Evolutionary conservation across 176 grass and related monocot genomes (phyloP).

Genomic region (Carex scoparia): DNA sequence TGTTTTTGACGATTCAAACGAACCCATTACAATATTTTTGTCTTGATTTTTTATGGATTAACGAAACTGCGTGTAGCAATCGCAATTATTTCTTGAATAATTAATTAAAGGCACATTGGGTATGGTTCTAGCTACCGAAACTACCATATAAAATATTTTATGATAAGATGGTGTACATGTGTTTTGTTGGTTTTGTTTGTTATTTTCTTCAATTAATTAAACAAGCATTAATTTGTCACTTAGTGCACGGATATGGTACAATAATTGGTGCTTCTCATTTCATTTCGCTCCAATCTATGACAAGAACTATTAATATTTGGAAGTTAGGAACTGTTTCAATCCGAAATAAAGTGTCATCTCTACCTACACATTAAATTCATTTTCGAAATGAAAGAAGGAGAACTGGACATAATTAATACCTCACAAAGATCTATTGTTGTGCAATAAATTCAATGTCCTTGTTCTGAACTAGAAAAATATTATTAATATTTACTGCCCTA

Average conservation of each 20-base stretch:
- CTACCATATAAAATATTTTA: background rate
- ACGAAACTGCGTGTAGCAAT: background rate
- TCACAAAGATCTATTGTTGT: too few relatives aligned
- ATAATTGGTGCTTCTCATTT: background rate
- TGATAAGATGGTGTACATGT: background rate
- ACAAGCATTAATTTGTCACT: background rate
- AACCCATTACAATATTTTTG: too few relatives aligned
- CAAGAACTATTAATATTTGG: background rate
- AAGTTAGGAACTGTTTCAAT: background rate
- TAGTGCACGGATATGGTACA: background rate
- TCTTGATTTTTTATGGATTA: too few relatives aligned
- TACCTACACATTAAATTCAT: too few relatives aligned
- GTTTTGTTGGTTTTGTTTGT: background rate
- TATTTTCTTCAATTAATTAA: background rate
- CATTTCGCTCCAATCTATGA: background rate
- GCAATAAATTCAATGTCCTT: too few relatives aligned
- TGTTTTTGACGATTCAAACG: too few relatives aligned
- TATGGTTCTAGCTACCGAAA: background rate
- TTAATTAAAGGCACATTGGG: background rate
- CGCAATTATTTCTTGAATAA: background rate
- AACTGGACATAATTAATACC: too few relatives aligned
- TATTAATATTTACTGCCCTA: too few relatives aligned
- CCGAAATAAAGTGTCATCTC: background rate
- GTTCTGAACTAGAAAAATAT: too few relatives aligned
- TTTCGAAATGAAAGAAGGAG: too few relatives aligned